Conservation (phyloP, 2,329 filamentous ascomycete species). For the Madurella mycetomatis region DNA sequence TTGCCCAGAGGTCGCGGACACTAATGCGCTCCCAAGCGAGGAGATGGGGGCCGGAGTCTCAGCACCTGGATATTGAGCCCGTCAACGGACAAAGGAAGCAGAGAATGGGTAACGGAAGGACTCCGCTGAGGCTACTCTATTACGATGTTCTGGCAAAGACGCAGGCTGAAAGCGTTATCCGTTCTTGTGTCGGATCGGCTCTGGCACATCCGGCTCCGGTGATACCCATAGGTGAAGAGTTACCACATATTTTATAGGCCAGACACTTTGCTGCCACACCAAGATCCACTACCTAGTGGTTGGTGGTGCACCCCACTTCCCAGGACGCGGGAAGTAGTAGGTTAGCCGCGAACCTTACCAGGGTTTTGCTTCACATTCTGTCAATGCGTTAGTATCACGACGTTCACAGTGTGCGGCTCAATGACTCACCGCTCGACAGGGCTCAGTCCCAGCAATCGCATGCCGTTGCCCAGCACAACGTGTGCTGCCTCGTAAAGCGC, state of each 20-base stretch:
- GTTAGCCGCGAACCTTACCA: too few relatives aligned
- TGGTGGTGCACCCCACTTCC: too few relatives aligned
- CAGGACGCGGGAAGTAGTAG: too few relatives aligned
- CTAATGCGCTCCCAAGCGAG: background rate
- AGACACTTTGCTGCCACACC: too few relatives aligned
- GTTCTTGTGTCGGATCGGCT: background rate
- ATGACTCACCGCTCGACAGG: conserved; percentile 60
- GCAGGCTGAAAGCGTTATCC: background rate
- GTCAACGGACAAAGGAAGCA: background rate
- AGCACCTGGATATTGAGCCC: background rate
- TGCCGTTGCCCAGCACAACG: conserved; percentile 75
- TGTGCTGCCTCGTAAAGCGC: conserved; percentile 73
- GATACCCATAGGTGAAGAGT: too few relatives aligned
- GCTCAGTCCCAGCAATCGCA: conserved; percentile 72
- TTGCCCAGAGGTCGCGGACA: background rate
- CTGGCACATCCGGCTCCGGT: too few relatives aligned
- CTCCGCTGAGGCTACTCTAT: background rate
- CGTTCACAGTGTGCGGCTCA: background rate
- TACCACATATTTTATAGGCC: too few relatives aligned
- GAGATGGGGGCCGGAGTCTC: background rate
- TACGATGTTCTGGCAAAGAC: background rate
- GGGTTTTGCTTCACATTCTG: conserved; percentile 18
- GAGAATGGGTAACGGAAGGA: background rate
- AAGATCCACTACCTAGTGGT: too few relatives aligned
- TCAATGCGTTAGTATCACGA: conserved; percentile 3